Evolutionary conservation across 192 early-diverging fungal species (phyloP).

Genomic region (Podila clonocystis): DNA sequence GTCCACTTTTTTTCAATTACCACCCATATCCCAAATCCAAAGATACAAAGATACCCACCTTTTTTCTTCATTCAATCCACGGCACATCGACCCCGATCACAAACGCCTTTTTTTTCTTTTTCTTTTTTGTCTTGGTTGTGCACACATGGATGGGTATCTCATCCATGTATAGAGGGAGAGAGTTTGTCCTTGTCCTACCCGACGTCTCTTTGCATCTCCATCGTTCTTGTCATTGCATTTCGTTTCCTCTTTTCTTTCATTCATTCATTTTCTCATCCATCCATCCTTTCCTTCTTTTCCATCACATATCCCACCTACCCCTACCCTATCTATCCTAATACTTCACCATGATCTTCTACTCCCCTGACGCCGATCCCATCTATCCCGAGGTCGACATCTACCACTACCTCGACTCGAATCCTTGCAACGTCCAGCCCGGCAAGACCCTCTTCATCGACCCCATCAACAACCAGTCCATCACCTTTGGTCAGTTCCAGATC

Average conservation of each 20-base stretch:
- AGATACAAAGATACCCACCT: no score
- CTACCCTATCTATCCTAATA: background rate
- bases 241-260: background rate
- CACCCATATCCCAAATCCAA: no score
- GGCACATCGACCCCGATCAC: no score
- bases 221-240: background rate
- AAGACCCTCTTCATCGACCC: slow-evolving; percentile 64
- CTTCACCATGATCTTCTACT: slow-evolving; percentile 45
- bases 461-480: slow-evolving; percentile 50
- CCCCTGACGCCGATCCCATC: slow-evolving; percentile 36
- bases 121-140: no score
- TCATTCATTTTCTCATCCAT: background rate
- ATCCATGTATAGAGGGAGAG: no score
- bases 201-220: no score
- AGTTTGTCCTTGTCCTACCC: no score
- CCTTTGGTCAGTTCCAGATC: slow-evolving; percentile 56
- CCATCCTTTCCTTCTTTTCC: background rate
- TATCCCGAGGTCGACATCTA: slow-evolving; percentile 55
- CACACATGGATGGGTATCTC: no score
- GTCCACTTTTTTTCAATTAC: no score
- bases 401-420: slow-evolving; percentile 51
- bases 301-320: background rate
- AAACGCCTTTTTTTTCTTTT: no score
- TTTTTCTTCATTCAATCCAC: no score
- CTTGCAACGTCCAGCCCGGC: slow-evolving; percentile 26